Base-by-base conservation (phyloP, 371 early-diverging fungal genomes). In the Saksenaea oblongispora region DNA sequence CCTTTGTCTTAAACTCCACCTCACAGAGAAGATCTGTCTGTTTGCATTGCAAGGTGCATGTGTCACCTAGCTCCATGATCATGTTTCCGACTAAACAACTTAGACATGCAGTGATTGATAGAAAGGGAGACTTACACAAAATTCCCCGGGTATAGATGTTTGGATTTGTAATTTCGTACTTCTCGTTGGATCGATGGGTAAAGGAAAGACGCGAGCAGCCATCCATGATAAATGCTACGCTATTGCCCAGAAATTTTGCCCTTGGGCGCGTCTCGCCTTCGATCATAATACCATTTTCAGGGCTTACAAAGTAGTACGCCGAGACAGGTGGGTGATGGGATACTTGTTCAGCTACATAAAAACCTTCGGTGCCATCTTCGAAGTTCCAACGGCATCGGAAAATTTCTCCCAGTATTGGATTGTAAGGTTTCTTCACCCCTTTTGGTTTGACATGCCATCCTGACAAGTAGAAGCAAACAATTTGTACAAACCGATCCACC, bases 301-400 rank as follows among this genome's bases (percentile, higher is more conserved):
- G 98, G 37, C 87, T 89, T 56, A 89, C 84, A 76, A 91, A 95
- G 66, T 89, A 90, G 76, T 88, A 95, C 42, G 93, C 91, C 3
- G 96, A 92, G 27, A 93, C 85, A 5, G 98, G 98, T 34, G 98
- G 98, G 69, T 97, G 98, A 74, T 98, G 98, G n/a, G 94, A 94
- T 14, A 95, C 94, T 75, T 98, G 98, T 72, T 98, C 98, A 31
- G 93, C 89, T 28, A 97, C 83, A 74, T 91, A 97, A 71, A 84
- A 89, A 1, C 89, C 89, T 28, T 90, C 82, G 26, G 91, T 84
- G 3, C 83, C 84, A 72, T 95, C 92, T 13, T 80, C 74, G 62
- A 90, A 89, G 26, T 74, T 69, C 83, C 89, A 97, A 56, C 76
- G 69, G 62, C 94, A 90, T 31, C 95, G 90, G 74, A 96, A 97